These are phyloP conservation scores for Cytospora mali DNA, from an alignment of 2,329 filamentous ascomycete species.

Conservation along the genomic window DNA sequence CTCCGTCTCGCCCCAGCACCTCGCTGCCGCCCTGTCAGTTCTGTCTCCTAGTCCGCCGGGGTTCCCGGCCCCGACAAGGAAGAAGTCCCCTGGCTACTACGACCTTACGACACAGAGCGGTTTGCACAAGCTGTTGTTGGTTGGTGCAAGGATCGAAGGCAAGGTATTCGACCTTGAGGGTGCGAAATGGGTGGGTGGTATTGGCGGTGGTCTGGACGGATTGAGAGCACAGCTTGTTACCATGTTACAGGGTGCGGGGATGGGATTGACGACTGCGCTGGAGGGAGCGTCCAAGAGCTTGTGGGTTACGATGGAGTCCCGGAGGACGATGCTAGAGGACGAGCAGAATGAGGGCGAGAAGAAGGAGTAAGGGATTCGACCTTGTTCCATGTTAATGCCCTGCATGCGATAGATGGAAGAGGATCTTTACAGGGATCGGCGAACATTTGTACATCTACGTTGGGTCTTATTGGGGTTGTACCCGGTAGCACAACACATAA, in stretches of 20 bases:
- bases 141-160: conserved; percentile 86
- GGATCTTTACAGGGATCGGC: background rate
- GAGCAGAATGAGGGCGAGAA: conserved; percentile 47
- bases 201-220: conserved; percentile 79
- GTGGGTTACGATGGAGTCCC: conserved; percentile 85
- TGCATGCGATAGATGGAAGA: background rate
- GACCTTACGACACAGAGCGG: conserved; percentile 78
- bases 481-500: background rate
- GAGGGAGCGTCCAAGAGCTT: conserved; percentile 80
- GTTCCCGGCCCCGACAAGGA: conserved; percentile 79
- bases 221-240: conserved; percentile 79
- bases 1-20: conserved; percentile 77
- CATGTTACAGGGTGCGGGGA: conserved; percentile 78
- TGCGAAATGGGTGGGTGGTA: conserved; percentile 67
- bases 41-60: conserved; percentile 70
- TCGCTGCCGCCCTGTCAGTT: conserved; percentile 79
- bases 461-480: background rate
- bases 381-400: background rate
- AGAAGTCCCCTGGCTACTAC: conserved; percentile 77
- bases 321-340: conserved; percentile 80
- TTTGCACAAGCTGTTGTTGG: conserved; percentile 81
- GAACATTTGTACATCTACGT: background rate
- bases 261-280: conserved; percentile 75
- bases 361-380: conserved; percentile 30
- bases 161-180: conserved; percentile 79